Evolutionary conservation across 805 yeast genomes (phyloP).

Genomic region (Geotrichum ghanense): DNA sequence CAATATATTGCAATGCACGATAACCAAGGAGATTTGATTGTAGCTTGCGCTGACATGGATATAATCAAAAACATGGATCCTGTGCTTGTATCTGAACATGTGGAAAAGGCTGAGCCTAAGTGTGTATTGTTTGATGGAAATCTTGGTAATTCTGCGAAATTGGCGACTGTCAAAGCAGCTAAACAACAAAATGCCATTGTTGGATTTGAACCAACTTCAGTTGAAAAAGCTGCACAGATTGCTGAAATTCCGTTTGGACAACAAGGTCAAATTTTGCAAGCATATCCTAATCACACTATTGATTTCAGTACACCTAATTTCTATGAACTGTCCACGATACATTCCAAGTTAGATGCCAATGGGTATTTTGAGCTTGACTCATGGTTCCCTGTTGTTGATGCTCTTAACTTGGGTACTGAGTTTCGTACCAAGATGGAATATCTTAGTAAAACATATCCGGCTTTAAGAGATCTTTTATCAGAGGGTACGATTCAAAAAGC

Average conservation of each 20-base stretch:
- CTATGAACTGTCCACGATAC: conserved; percentile 46
- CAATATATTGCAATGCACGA: conserved; percentile 66
- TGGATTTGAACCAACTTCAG: conserved; percentile 71
- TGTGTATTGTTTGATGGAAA: conserved; percentile 60
- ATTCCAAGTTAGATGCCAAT: conserved; percentile 35
- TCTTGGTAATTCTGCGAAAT: conserved; percentile 34
- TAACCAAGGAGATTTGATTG: conserved; percentile 45
- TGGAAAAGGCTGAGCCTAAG: conserved; percentile 35
- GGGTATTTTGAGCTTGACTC: conserved; percentile 39
- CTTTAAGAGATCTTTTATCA: conserved; percentile 22
- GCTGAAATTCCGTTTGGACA: conserved; percentile 22
- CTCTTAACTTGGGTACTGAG: conserved; percentile 36
- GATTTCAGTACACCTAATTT: conserved; percentile 58
- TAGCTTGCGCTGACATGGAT: conserved; percentile 83
- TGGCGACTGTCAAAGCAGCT: conserved; percentile 26
- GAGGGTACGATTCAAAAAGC: conserved; percentile 49
- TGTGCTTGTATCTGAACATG: conserved; percentile 31
- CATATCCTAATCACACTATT: conserved; percentile 36
- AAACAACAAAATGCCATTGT: conserved; percentile 23
- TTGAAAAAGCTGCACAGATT: conserved; percentile 44
- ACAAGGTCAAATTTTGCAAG: conserved; percentile 21
- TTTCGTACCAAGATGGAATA: conserved; percentile 38
- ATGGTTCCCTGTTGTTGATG: conserved; percentile 71
- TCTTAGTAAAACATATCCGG: conserved; percentile 15
- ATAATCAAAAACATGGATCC: conserved; percentile 41